Percentiles rank a stretch among this genome's conserved stretches.
Evolutionary conservation across 352 stramenopile genomes (phyloP).

Genomic region (Peronospora destructor): DNA sequence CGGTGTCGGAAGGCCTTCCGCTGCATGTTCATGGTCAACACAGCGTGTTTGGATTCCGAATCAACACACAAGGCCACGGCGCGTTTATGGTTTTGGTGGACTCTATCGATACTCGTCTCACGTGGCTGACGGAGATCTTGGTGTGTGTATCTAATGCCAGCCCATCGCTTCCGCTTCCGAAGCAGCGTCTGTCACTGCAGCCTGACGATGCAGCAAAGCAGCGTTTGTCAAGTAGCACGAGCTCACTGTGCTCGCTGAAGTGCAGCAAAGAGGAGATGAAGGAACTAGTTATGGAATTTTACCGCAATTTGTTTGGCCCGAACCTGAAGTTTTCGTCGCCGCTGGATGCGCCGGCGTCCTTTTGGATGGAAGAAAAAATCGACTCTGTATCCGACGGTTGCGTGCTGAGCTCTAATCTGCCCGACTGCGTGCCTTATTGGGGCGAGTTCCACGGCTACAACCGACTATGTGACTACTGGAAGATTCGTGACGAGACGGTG

Average conservation of each 20-base stretch:
- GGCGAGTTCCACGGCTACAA: slow-evolving; percentile 86
- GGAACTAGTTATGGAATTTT: slow-evolving; percentile 67
- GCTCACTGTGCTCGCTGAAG: slow-evolving; percentile 30
- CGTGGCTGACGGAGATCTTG: slow-evolving; percentile 77
- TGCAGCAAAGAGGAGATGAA: slow-evolving; percentile 73
- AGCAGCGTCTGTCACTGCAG: slow-evolving; percentile 52
- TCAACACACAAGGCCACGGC: slow-evolving; percentile 82
- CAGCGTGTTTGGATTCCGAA: slow-evolving; percentile 76
- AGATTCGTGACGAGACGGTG: slow-evolving; percentile 81
- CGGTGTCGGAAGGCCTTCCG: slow-evolving; percentile 75
- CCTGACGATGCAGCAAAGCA: slow-evolving; percentile 38
- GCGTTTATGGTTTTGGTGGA: slow-evolving; percentile 82
- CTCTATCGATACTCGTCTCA: slow-evolving; percentile 74
- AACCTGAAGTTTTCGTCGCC: slow-evolving; percentile 76
- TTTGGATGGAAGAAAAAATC: slow-evolving; percentile 84
- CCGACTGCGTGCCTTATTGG: slow-evolving; percentile 82
- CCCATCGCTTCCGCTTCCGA: slow-evolving; percentile 28
- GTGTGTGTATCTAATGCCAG: slow-evolving; percentile 50
- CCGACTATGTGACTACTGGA: slow-evolving; percentile 82
- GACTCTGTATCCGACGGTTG: slow-evolving; percentile 60
- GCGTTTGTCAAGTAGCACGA: slow-evolving; percentile 27
- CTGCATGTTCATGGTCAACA: slow-evolving; percentile 63
- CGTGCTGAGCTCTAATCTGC: slow-evolving; percentile 80
- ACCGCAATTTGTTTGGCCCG: slow-evolving; percentile 70
- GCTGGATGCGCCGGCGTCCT: slow-evolving; percentile 63